Percentiles rank a stretch among this genome's conserved stretches.
These are phyloP conservation scores for Penicillium polonicum DNA, from an alignment of 2,329 filamentous ascomycete species.

Conservation along the genomic window DNA sequence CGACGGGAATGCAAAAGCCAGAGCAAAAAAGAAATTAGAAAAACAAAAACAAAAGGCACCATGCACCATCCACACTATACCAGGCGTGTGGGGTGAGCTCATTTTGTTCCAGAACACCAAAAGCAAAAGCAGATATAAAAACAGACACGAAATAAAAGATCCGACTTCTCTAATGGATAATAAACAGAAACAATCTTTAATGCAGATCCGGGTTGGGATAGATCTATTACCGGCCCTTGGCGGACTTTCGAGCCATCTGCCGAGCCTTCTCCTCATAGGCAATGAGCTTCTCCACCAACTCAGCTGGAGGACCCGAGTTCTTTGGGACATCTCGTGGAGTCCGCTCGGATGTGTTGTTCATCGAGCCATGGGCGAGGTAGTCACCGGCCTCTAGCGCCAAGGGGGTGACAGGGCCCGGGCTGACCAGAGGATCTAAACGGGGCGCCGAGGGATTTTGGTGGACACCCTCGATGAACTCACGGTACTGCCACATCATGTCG, in stretches of 20 bases:
- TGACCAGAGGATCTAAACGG: conserved; percentile 46
- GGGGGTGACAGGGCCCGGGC: conserved; percentile 49
- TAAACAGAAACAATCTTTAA: conserved; percentile 7
- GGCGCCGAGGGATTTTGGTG: conserved; percentile 44
- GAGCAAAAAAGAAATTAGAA: not conserved
- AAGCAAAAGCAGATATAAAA: conserved; percentile 3
- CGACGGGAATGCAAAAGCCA: not conserved
- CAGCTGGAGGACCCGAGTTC: conserved; percentile 29
- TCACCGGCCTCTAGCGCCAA: conserved; percentile 43
- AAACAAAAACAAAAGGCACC: not conserved
- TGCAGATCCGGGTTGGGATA: conserved; percentile 10
- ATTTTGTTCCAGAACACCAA: conserved; percentile 17
- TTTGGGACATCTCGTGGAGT: conserved; percentile 19
- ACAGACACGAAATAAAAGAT: not conserved
- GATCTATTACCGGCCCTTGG: conserved; percentile 29
- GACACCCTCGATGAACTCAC: conserved; percentile 43
- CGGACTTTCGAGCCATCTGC: conserved; percentile 29
- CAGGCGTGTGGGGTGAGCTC: not conserved
- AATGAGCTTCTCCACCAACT: conserved; percentile 36
- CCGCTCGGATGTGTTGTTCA: conserved; percentile 18
- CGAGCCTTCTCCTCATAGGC: conserved; percentile 35
- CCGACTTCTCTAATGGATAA: not conserved
- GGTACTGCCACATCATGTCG: conserved; percentile 42
- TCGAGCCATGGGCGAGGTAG: conserved; percentile 41
- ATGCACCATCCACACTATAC: not conserved